Percentiles rank a stretch among this genome's conserved stretches.
Evolutionary conservation across 2,329 filamentous ascomycete species (phyloP).

Genomic region (Talaromyces sp.): DNA sequence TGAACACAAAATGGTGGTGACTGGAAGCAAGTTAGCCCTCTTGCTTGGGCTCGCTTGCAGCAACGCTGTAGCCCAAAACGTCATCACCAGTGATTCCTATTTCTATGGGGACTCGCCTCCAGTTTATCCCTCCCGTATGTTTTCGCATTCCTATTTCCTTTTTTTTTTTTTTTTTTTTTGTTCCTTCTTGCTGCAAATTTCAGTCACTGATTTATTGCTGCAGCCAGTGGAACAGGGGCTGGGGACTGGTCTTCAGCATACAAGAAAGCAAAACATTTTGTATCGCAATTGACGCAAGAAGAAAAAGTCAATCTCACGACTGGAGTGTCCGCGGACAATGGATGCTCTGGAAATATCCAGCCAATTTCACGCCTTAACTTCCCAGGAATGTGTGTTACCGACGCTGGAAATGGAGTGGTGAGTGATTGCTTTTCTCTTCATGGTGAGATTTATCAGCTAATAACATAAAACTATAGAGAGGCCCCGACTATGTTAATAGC

Average conservation of each 20-base stretch:
- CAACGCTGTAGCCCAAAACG: neutral
- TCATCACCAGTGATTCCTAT: neutral
- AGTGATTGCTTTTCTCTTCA: neutral
- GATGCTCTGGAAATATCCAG: conserved; percentile 29
- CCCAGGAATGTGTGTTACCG: conserved; percentile 36
- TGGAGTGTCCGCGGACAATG: conserved; percentile 17
- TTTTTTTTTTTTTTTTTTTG: too few relatives aligned
- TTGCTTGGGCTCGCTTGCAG: neutral
- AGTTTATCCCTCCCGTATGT: neutral
- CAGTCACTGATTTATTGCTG: neutral
- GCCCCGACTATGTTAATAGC: neutral
- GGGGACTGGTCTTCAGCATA: neutral
- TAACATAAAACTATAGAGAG: neutral
- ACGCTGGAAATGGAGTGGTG: conserved; percentile 38
- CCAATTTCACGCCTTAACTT: conserved; percentile 27
- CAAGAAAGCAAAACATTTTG: neutral
- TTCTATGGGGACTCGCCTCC: neutral
- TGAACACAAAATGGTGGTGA: neutral
- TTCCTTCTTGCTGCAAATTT: neutral
- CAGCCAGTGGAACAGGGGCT: neutral
- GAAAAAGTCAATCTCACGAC: neutral
- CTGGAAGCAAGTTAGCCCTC: neutral
- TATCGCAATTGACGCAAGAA: neutral
- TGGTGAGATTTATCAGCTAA: neutral
- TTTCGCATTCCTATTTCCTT: too few relatives aligned